phyloP scores from a whole-genome alignment of 306 rosid genomes.

The Carpinus viminea region DNA sequence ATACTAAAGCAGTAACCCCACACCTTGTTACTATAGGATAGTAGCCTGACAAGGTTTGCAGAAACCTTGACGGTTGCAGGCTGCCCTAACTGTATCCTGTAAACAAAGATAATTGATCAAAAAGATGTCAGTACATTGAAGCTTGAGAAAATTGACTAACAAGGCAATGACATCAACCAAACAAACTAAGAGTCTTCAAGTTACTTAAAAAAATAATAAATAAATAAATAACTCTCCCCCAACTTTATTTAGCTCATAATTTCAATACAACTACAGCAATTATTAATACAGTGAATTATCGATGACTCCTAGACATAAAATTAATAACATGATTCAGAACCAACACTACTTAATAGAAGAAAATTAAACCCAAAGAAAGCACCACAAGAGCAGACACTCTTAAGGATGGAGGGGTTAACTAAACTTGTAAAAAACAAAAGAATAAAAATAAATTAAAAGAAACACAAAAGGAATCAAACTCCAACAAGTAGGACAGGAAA shows the following conservation, averaged over 20 bases:
- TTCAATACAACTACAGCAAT: not conserved
- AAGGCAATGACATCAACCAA: not conserved
- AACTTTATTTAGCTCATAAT: not conserved
- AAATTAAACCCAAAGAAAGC: not conserved
- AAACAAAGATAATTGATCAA: slow-evolving; percentile 23
- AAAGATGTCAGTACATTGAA: slow-evolving; percentile 6
- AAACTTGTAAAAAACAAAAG: not conserved
- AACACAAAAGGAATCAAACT: not conserved
- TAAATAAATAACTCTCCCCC: not conserved
- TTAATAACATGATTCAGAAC: not conserved
- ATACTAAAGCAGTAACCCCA: slow-evolving; percentile 14
- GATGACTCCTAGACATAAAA: not conserved
- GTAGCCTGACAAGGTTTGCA: slow-evolving; percentile 89
- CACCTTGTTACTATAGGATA: slow-evolving; percentile 92
- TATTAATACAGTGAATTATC: not conserved
- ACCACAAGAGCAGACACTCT: not conserved
- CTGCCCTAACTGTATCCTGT: slow-evolving; percentile 91
- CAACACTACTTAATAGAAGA: not conserved
- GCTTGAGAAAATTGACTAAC: not conserved
- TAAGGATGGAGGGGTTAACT: not conserved
- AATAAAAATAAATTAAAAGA: not conserved
- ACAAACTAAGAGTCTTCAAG: not conserved
- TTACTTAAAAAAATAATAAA: not conserved
- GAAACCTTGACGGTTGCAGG: slow-evolving; percentile 95
- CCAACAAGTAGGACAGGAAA: not conserved